Base-by-base conservation (phyloP, 2,329 filamentous ascomycete genomes). In the Colletotrichum tropicale region DNA sequence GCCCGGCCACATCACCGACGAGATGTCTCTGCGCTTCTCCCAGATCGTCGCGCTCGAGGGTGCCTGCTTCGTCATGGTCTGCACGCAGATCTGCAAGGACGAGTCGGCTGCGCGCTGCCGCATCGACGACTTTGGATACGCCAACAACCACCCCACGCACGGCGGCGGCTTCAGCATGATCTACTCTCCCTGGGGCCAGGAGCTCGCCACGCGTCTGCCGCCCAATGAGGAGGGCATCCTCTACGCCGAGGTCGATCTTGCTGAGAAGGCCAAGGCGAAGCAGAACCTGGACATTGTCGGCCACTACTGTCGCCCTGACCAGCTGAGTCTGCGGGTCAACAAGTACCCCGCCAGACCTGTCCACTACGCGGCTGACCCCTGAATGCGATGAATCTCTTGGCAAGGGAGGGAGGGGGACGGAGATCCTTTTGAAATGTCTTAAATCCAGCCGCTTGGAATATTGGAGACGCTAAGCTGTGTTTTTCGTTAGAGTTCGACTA, bases 11-110 rank as follows among this genome's bases (percentile, higher is more conserved):
- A 81, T 84, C 76, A 84, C 82, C 0, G 81, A 81, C 21, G 81
- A 83, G 77, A 83, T 83, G 55, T 82, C 80, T 77, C 81, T 83
- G 70, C 81, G 83, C 61, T 82, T 83, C 8, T 85, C 82, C 76
- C 85, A 86, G 71, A 83, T 86, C 71, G 84, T 87, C 79, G 86
- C 86, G 15, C 85, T 87, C 38, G 86, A 88, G 77, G 85, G 85
- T 8, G 83, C 84, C n/a, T 83, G 83, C n/a, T 87, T 87, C 75
- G 86, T 87, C 13, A 78, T 86, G 52, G 81, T 84, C 36, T 82
- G 83, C 15, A 84, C 84, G 38, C 84, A 86, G 77, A 82, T 87
- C 60, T 74, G 87, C 48, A 86, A 83, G 28, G 84, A 86, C 78
- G 81, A 84, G 78, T 85, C 83, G 66, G 70, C 79, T n/a, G 74